Evolutionary conservation across 768 basidiomycete species (phyloP).

Genomic region (Tephrocybe sp.): DNA sequence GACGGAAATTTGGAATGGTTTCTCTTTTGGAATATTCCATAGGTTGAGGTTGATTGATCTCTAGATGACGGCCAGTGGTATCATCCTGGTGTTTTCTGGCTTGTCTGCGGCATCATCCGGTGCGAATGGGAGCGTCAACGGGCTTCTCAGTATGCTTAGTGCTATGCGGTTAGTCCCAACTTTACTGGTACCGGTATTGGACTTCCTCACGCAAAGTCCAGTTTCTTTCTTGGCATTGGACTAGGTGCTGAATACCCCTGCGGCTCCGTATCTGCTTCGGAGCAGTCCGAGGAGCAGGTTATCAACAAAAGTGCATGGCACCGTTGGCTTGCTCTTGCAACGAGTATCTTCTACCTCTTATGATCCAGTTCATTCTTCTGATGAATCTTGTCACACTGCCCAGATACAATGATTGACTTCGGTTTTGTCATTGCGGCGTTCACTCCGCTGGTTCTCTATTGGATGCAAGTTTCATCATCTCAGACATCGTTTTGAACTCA

Average conservation of each 20-base stretch:
- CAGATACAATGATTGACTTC: conserved; percentile 80
- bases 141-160: conserved; percentile 72
- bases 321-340: conserved; percentile 81
- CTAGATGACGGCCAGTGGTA: conserved; percentile 76
- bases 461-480: conserved; percentile 62
- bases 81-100: conserved; percentile 78
- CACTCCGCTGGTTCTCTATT: conserved; percentile 78
- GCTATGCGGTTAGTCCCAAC: conserved; percentile 58
- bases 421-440: conserved; percentile 79
- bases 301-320: conserved; percentile 79
- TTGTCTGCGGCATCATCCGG: conserved; percentile 84
- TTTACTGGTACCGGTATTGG: conserved; percentile 13
- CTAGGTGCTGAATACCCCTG: conserved; percentile 89
- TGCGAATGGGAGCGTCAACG: conserved; percentile 60
- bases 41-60: neutral
- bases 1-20: conserved; percentile 86
- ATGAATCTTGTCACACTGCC: conserved; percentile 1
- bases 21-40: conserved; percentile 13
- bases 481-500: neutral
- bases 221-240: conserved; percentile 86
- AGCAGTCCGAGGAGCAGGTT: conserved; percentile 80
- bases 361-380: neutral
- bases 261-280: conserved; percentile 83
- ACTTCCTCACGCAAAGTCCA: conserved; percentile 22
- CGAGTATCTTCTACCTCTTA: conserved; percentile 45